These are phyloP conservation scores for Moesziomyces sp. DNA, from an alignment of 1,284 basidiomycete genomes.

Conservation along the genomic window DNA sequence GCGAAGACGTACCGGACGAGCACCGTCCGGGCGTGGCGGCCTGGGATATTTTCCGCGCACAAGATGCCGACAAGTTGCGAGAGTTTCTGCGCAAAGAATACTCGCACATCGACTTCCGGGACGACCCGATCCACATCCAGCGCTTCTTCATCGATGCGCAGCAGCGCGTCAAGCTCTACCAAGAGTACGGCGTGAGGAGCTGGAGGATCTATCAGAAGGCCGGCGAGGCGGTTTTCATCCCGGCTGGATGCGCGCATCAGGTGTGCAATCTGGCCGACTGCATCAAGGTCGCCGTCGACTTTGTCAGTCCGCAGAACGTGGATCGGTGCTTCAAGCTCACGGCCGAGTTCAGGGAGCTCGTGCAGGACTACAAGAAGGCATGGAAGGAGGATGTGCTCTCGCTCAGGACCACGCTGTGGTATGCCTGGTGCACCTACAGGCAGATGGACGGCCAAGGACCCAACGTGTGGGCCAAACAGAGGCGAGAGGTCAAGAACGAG, in stretches of 20 bases:
- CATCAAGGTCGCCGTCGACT: constrained; percentile 96
- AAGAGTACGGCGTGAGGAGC: constrained; percentile 78
- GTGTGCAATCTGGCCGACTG: constrained; percentile 88
- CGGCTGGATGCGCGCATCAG: constrained; percentile 94
- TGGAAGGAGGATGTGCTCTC: constrained; percentile 97
- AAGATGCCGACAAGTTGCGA: constrained; percentile 83
- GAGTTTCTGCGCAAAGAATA: constrained; percentile 74
- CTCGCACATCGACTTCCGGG: constrained; percentile 64
- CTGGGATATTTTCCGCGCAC: constrained; percentile 89
- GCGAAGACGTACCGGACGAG: constrained; percentile 33
- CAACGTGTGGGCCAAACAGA: constrained; percentile 25
- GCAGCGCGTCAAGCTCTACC: constrained; percentile 77
- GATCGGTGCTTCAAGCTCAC: constrained; percentile 83
- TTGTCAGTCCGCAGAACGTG: constrained; percentile 92
- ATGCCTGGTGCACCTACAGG: constrained; percentile 74
- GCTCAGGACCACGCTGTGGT: constrained; percentile 88
- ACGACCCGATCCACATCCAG: constrained; percentile 92
- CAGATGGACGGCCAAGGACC: constrained; percentile 31
- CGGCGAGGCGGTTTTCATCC: constrained; percentile 94
- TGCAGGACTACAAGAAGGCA: constrained; percentile 75
- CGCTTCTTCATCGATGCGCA: constrained; percentile 82
- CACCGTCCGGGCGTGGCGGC: constrained; percentile 79
- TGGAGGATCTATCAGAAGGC: constrained; percentile 87
- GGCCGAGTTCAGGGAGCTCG: constrained; percentile 87
- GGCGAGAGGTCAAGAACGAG: neutral